A percentile compares a stretch with the other conserved stretches of the same genome.
Evolutionary conservation across 345 rosid genomes (phyloP).

Genomic region (Lepidium sativum): DNA sequence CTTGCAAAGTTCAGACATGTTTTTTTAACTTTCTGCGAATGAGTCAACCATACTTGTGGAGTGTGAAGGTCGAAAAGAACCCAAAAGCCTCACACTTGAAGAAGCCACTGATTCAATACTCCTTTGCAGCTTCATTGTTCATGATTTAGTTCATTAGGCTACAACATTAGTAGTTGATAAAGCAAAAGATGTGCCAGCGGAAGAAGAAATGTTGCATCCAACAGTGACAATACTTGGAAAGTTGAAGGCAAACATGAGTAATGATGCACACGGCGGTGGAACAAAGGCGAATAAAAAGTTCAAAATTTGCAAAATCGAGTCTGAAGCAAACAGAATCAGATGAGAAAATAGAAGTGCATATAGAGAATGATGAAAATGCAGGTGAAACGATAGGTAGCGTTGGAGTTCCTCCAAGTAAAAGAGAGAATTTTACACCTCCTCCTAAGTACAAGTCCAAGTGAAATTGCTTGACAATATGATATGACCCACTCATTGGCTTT

Average conservation of each 20-base stretch:
- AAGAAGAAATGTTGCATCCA: constrained; percentile 57
- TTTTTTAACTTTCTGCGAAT: constrained; percentile 33
- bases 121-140: constrained; percentile 90
- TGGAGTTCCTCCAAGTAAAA: constrained; percentile 55
- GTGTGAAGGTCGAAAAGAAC: constrained; percentile 48
- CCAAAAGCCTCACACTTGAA: constrained; percentile 84
- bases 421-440: constrained; percentile 68
- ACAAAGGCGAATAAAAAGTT: constrained; percentile 34
- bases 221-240: constrained; percentile 67
- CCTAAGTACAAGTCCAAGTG: constrained; percentile 90
- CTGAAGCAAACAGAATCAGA: constrained; percentile 51
- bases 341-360: constrained; percentile 27
- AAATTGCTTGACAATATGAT: constrained; percentile 95
- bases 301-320: constrained; percentile 47
- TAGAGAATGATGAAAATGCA: constrained; percentile 69
- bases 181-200: constrained; percentile 37
- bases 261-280: constrained; percentile 41
- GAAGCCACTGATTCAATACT: constrained; percentile 92
- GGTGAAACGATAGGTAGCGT: constrained; percentile 50
- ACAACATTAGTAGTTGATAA: constrained; percentile 71
- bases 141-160: constrained; percentile 76
- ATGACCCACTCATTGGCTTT: too few species aligned
- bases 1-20: neutral
- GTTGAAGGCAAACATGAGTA: constrained; percentile 40
- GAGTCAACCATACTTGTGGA: too few species aligned